These are phyloP conservation scores for Cudoniella acicularis DNA, from an alignment of 495 filamentous ascomycete species.

Conservation along the genomic window DNA sequence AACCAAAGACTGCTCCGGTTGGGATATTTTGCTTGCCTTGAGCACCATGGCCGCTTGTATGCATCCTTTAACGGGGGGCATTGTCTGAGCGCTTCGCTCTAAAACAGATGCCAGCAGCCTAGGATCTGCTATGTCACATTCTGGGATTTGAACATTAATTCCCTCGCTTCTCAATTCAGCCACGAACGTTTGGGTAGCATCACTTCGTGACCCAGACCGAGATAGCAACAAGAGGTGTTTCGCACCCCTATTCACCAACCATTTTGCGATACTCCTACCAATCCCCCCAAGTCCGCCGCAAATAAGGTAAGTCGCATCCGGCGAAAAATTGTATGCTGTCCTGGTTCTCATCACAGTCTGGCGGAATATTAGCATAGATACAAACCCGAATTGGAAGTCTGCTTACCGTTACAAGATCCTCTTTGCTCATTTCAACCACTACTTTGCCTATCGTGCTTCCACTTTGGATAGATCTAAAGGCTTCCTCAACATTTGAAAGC, in stretches of 20 bases:
- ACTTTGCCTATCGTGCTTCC: slow-evolving; percentile 57
- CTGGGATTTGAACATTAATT: not conserved
- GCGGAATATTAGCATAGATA: not conserved
- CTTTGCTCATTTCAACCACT: slow-evolving; percentile 34
- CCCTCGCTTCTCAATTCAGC: slow-evolving; percentile 17
- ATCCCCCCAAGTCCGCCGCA: slow-evolving; percentile 54
- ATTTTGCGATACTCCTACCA: slow-evolving; percentile 42
- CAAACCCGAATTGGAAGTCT: not conserved
- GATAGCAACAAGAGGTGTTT: slow-evolving; percentile 51
- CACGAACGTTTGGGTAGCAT: slow-evolving; percentile 23
- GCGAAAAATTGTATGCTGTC: slow-evolving; percentile 19
- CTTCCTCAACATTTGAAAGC: slow-evolving; percentile 39
- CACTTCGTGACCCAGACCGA: slow-evolving; percentile 38
- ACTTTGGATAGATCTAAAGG: slow-evolving; percentile 44
- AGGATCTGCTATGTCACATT: not conserved
- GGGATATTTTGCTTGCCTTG: slow-evolving; percentile 16
- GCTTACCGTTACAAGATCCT: slow-evolving; percentile 26
- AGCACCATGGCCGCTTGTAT: slow-evolving; percentile 27
- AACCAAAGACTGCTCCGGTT: too few species aligned
- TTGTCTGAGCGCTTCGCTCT: not conserved
- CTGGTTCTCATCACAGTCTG: slow-evolving; percentile 6
- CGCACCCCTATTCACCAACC: slow-evolving; percentile 53
- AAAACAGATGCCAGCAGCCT: not conserved
- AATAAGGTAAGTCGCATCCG: slow-evolving; percentile 42
- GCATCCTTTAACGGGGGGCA: slow-evolving; percentile 1